phyloP scores from a whole-genome alignment of 164 flowering plant genomes.

The Sedum album region DNA sequence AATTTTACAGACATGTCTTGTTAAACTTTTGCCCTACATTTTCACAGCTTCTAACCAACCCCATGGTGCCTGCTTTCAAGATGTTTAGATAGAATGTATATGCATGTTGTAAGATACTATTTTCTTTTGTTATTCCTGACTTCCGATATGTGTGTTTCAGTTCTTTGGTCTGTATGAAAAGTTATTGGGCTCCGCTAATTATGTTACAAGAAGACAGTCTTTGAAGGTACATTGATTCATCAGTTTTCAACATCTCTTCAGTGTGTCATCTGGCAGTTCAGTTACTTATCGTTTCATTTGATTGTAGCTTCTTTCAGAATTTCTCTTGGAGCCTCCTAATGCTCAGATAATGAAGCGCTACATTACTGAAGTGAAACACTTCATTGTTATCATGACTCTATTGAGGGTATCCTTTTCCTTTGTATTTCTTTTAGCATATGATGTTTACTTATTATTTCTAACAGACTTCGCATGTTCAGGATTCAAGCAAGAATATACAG shows the following conservation, averaged over 20 bases:
- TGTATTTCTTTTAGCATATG: no score
- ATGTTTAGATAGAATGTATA: not conserved
- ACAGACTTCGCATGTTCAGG: slow-evolving; percentile 36
- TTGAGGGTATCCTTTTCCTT: slow-evolving; percentile 36
- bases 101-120: not conserved
- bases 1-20: no score
- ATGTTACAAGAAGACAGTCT: slow-evolving; percentile 95
- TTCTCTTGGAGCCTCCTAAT: slow-evolving; percentile 88
- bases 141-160: slow-evolving; percentile 27
- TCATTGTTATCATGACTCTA: slow-evolving; percentile 85
- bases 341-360: slow-evolving; percentile 86
- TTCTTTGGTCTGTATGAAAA: slow-evolving; percentile 77
- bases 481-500: slow-evolving; percentile 91
- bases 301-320: slow-evolving; percentile 87
- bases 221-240: slow-evolving; percentile 56
- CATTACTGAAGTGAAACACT: slow-evolving; percentile 66
- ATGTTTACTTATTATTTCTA: not conserved
- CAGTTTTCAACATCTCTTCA: not conserved
- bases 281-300: not conserved
- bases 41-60: not conserved
- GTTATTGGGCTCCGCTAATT: slow-evolving; percentile 76
- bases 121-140: not conserved
- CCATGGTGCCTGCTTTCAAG: not conserved
- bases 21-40: not conserved
- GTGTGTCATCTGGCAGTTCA: not conserved